These are phyloP conservation scores for Fusarium oligoseptatum DNA, from an alignment of 2,329 filamentous ascomycete genomes.

Conservation along the genomic window DNA sequence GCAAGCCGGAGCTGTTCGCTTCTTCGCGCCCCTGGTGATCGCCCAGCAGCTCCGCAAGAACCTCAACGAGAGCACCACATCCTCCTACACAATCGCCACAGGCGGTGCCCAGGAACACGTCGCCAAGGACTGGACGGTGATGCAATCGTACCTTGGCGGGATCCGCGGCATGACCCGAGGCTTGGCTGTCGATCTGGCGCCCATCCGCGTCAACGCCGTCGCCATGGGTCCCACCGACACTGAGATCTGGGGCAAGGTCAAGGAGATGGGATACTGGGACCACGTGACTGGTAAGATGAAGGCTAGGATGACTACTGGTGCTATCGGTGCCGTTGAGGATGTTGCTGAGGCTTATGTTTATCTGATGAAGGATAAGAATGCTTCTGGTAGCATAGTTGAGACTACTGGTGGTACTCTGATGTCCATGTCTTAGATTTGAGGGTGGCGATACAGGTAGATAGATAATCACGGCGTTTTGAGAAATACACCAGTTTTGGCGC, in stretches of 20 bases:
- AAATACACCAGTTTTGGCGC: not conserved
- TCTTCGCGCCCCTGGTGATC: constrained; percentile 35
- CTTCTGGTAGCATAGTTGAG: constrained; percentile 37
- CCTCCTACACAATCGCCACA: constrained; percentile 35
- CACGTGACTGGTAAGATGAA: constrained; percentile 25
- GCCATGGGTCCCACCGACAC: constrained; percentile 33
- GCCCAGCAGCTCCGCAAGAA: constrained; percentile 38
- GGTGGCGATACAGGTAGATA: not conserved
- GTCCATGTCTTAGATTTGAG: constrained; percentile 27
- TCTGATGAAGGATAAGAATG: constrained; percentile 41
- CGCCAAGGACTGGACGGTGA: constrained; percentile 31
- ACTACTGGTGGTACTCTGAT: constrained; percentile 37
- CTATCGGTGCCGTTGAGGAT: constrained; percentile 34
- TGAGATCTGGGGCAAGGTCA: constrained; percentile 33
- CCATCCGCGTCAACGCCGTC: constrained; percentile 37
- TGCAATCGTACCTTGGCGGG: constrained; percentile 30
- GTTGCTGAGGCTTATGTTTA: constrained; percentile 41
- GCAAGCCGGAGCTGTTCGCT: constrained; percentile 35
- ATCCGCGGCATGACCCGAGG: constrained; percentile 33
- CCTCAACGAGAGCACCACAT: constrained; percentile 21
- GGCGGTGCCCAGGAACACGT: constrained; percentile 32
- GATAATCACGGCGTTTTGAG: not conserved
- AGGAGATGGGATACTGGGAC: constrained; percentile 34
- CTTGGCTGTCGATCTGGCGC: constrained; percentile 36
- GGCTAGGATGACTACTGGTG: constrained; percentile 30